These are phyloP conservation scores for Umbelopsis sp. DNA, from an alignment of 192 early-diverging fungal genomes.

Conservation along the genomic window DNA sequence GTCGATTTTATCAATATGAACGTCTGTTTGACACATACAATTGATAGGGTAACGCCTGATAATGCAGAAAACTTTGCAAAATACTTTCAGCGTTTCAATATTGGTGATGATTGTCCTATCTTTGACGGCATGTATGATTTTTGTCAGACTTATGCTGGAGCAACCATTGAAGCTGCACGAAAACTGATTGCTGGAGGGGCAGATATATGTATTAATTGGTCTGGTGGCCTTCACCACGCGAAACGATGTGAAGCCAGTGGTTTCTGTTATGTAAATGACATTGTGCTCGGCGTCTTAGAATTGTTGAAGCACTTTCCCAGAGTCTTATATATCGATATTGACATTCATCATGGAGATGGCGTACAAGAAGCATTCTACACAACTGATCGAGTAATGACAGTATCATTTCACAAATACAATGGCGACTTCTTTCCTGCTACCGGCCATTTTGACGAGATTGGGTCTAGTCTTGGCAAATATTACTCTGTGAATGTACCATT, in stretches of 20 bases:
- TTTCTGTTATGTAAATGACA: constrained; percentile 99
- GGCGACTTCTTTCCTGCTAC: constrained; percentile 93
- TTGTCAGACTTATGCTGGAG: constrained; percentile 89
- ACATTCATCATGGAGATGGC: constrained; percentile 98
- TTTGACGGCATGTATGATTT: constrained; percentile 98
- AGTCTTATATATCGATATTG: constrained; percentile 96
- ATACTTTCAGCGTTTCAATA: constrained; percentile 76
- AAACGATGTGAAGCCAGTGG: constrained; percentile 87
- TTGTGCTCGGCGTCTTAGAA: constrained; percentile 90
- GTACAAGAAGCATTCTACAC: constrained; percentile 96
- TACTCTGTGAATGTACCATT: constrained; percentile 93
- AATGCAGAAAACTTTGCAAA: constrained; percentile 62
- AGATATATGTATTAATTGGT: constrained; percentile 98
- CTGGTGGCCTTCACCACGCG: constrained; percentile 95
- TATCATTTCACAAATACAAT: constrained; percentile 95
- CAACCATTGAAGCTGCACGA: constrained; percentile 87
- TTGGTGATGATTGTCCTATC: constrained; percentile 97
- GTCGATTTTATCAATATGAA: constrained; percentile 56
- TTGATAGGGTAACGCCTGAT: constrained; percentile 68
- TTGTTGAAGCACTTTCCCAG: constrained; percentile 77
- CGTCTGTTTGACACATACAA: constrained; percentile 29
- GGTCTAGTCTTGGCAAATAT: constrained; percentile 75
- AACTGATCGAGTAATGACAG: constrained; percentile 93
- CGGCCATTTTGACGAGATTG: constrained; percentile 80
- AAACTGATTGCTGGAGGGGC: constrained; percentile 79